Evolutionary conservation across 2,329 filamentous ascomycete species (phyloP).

Genomic region (Penicillium decumbens): DNA sequence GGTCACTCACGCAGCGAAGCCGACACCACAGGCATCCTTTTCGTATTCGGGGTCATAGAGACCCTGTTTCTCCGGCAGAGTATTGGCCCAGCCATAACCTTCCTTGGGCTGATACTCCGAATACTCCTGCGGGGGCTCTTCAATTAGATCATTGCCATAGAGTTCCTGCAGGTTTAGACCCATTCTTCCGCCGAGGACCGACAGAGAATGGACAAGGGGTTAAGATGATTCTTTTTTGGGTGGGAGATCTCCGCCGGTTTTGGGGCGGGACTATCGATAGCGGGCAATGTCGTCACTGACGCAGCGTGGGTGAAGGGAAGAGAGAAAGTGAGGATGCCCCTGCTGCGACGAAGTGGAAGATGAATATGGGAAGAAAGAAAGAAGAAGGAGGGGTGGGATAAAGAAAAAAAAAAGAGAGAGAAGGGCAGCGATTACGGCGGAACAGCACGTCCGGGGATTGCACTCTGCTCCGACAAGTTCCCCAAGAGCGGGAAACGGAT

Average conservation of each 20-base stretch:
- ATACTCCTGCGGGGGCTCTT: conserved; percentile 44
- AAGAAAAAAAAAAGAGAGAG: conserved; percentile 11
- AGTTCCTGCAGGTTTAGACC: conserved; percentile 48
- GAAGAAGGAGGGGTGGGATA: conserved; percentile 14
- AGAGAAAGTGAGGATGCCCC: conserved; percentile 14
- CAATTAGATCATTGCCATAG: conserved; percentile 45
- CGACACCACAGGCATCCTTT: conserved; percentile 99
- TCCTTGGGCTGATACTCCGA: conserved; percentile 53
- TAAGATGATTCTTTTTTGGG: conserved; percentile 7
- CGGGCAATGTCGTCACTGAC: conserved; percentile 28
- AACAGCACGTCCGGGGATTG: conserved; percentile 22
- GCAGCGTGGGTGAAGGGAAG: conserved; percentile 21
- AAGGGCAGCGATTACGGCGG: conserved; percentile 19
- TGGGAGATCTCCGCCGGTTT: conserved; percentile 19
- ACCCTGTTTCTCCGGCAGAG: conserved; percentile 96
- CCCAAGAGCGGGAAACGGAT: conserved; percentile 19
- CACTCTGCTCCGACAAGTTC: conserved; percentile 9
- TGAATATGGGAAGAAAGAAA: conserved; percentile 7
- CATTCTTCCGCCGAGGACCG: conserved; percentile 47
- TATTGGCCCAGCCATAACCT: conserved; percentile 89
- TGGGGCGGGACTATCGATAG: conserved; percentile 18
- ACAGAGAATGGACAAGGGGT: conserved; percentile 36
- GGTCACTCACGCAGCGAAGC: conserved; percentile 81
- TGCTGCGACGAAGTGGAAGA: conserved; percentile 17
- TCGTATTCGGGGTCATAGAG: conserved; percentile 93